Evolutionary conservation across 176 grass and related monocot genomes (phyloP).

Genomic region (Urochloa ruziziensis): DNA sequence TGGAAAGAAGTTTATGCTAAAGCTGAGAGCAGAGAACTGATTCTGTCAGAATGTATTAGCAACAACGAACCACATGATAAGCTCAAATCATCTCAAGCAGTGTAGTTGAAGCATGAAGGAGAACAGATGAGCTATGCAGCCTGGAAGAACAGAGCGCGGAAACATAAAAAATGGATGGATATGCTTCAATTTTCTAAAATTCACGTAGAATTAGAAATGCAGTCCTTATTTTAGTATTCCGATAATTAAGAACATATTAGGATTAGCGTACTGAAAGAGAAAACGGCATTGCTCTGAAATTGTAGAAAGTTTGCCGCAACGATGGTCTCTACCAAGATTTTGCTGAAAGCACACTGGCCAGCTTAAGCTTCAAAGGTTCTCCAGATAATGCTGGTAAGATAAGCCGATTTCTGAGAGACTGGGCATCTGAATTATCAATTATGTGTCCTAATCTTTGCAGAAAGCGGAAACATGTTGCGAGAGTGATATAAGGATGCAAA

Average conservation of each 20-base stretch:
- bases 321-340: slow-evolving; percentile 44
- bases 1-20: slow-evolving; percentile 33
- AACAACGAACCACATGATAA: neutral
- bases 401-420: neutral
- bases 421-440: slow-evolving; percentile 24
- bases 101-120: neutral
- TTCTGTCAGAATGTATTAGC: slow-evolving; percentile 30
- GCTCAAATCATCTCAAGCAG: neutral
- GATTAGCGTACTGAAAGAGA: slow-evolving; percentile 14
- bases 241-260: neutral
- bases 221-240: slow-evolving; percentile 1
- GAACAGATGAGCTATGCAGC: neutral
- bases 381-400: neutral
- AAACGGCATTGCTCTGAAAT: slow-evolving; percentile 22
- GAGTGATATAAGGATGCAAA: neutral
- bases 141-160: neutral
- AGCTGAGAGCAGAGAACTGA: slow-evolving; percentile 17
- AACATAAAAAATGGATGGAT: neutral
- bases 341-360: neutral
- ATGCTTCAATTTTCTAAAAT: neutral
- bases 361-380: neutral
- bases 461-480: neutral
- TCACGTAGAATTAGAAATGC: neutral
- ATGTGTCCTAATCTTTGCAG: neutral
- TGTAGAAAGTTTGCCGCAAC: slow-evolving; percentile 17